phyloP scores from a whole-genome alignment of 495 filamentous ascomycete species.

The Hypomontagnella monticulosa region DNA sequence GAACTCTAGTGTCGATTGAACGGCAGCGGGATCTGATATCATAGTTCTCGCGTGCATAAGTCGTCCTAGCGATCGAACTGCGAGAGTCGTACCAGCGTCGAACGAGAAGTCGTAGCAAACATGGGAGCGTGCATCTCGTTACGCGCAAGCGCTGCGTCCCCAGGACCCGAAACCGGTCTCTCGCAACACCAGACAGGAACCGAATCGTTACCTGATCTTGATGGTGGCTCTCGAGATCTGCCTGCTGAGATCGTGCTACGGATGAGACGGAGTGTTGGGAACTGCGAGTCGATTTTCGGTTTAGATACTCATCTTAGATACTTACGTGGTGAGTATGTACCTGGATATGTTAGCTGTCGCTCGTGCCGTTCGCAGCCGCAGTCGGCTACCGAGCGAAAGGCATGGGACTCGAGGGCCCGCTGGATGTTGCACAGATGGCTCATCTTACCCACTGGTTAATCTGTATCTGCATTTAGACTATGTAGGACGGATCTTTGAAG shows the following conservation, averaged over 20 bases:
- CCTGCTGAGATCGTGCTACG: not conserved
- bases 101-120: constrained; percentile 14
- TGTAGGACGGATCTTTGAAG: too few species aligned
- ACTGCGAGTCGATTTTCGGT: not conserved
- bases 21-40: too few species aligned
- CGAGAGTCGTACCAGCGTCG: not conserved
- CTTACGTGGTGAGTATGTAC: too few species aligned
- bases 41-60: not conserved
- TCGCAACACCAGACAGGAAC: not conserved
- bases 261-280: not conserved
- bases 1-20: not conserved
- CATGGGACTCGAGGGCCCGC: too few species aligned
- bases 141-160: not conserved
- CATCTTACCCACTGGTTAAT: too few species aligned
- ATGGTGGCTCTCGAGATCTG: constrained; percentile 5
- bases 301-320: not conserved
- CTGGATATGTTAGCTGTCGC: too few species aligned
- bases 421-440: too few species aligned
- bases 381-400: too few species aligned
- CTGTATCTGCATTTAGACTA: too few species aligned
- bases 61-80: too few species aligned
- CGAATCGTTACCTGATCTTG: not conserved
- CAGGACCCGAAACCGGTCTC: too few species aligned
- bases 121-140: constrained; percentile 15
- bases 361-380: too few species aligned